phyloP scores from a whole-genome alignment of 208 protist species.

The Leishmania arabica region DNA sequence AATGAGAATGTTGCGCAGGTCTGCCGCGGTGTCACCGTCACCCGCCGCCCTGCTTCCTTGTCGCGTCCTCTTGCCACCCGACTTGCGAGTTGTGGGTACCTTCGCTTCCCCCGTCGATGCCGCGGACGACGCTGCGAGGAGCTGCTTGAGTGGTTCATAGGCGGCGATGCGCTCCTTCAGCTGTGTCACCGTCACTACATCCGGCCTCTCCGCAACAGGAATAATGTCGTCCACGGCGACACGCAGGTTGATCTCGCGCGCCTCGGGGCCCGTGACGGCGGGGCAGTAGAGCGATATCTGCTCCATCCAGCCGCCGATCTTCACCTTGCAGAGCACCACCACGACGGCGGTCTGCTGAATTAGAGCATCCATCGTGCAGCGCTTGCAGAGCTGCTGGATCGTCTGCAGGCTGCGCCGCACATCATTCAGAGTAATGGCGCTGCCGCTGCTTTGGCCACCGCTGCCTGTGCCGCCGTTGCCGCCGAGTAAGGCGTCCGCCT shows the following conservation, averaged over 20 bases:
- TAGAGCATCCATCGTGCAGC: conserved; percentile 60
- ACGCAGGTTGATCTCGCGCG: conserved; percentile 62
- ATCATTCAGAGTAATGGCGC: conserved; percentile 30
- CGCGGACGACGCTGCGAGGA: conserved; percentile 22
- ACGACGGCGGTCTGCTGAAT: conserved; percentile 75
- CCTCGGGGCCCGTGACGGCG: conserved; percentile 27
- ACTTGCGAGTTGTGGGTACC: conserved; percentile 9
- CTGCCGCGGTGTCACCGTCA: conserved; percentile 4
- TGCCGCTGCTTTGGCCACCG: conserved; percentile 1
- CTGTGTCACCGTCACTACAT: conserved; percentile 77
- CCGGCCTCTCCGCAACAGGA: conserved; percentile 59
- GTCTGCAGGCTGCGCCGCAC: conserved; percentile 38
- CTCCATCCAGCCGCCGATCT: conserved; percentile 76
- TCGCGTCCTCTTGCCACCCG: conserved; percentile 30
- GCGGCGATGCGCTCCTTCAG: conserved; percentile 75
- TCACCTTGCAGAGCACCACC: conserved; percentile 65
- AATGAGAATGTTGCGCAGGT: conserved; percentile 84
- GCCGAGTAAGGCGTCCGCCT: conserved; percentile 51
- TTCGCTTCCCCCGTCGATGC: conserved; percentile 13
- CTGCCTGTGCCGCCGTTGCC: conserved; percentile 1
- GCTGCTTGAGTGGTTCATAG: conserved; percentile 67
- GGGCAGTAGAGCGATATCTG: conserved; percentile 85
- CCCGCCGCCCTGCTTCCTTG: conserved; percentile 1
- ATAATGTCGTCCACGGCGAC: conserved; percentile 87
- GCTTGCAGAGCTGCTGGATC: conserved; percentile 45